A percentile compares a stretch with the other conserved stretches of the same genome.
These are phyloP conservation scores for Herpotrichia juniperi DNA, from an alignment of 2,329 filamentous ascomycete genomes.

Conservation along the genomic window DNA sequence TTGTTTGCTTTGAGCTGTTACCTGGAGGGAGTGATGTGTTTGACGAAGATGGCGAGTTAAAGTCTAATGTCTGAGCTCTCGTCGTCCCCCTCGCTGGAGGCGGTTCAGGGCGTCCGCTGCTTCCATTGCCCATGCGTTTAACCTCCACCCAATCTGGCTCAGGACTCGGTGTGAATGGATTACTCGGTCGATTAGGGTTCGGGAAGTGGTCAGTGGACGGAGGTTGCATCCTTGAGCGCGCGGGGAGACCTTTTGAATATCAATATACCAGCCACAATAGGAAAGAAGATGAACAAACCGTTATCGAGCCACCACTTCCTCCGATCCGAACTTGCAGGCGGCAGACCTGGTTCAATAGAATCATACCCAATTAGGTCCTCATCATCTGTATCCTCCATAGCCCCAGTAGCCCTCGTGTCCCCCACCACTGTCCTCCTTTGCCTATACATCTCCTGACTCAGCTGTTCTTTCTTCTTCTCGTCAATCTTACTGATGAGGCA, in stretches of 20 bases:
- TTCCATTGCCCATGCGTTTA: constrained; percentile 20
- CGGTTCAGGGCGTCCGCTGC: constrained; percentile 29
- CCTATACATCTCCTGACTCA: constrained; percentile 77
- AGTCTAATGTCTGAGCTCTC: constrained; percentile 36
- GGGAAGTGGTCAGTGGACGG: constrained; percentile 68
- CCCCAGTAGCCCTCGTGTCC: constrained; percentile 63
- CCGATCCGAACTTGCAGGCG: constrained; percentile 66
- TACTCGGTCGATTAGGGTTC: constrained; percentile 76
- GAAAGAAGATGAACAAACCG: constrained; percentile 62
- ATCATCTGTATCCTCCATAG: constrained; percentile 68
- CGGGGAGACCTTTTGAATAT: constrained; percentile 65
- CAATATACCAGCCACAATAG: constrained; percentile 27
- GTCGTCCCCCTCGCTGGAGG: constrained; percentile 39
- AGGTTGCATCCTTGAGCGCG: constrained; percentile 72
- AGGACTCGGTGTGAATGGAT: constrained; percentile 76
- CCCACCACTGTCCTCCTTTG: constrained; percentile 70
- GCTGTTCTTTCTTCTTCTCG: constrained; percentile 71
- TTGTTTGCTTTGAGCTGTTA: constrained; percentile 9
- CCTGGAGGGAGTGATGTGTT: background rate
- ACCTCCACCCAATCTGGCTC: constrained; percentile 83
- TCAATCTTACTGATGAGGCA: constrained; percentile 83
- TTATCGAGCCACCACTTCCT: constrained; percentile 71
- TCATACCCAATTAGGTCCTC: constrained; percentile 84
- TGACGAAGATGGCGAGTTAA: constrained; percentile 24
- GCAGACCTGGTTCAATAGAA: constrained; percentile 77